A percentile compares a stretch with the other conserved stretches of the same genome.
These are phyloP conservation scores for Houttuynia cordata DNA, from an alignment of 164 flowering plant species.

Conservation along the genomic window DNA sequence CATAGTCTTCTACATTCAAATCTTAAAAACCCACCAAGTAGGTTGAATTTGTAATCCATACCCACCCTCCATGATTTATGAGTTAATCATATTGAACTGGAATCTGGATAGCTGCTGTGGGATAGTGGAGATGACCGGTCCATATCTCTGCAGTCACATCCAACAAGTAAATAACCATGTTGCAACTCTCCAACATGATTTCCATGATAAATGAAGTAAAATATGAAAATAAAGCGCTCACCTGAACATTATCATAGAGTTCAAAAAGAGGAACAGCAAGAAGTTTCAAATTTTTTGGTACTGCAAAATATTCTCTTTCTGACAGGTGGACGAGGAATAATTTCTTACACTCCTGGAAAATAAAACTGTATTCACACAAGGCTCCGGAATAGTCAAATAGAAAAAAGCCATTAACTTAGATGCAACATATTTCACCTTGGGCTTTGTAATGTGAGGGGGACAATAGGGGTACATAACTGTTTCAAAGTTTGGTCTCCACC, in stretches of 20 bases:
- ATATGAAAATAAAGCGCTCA: conserved; percentile 6
- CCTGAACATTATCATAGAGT: conserved; percentile 98
- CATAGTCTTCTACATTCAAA: conserved; percentile 14
- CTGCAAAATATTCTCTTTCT: conserved; percentile 93
- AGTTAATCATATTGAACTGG: conserved; percentile 79
- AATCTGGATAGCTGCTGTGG: conserved; percentile 91
- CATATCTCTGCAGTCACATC: conserved; percentile 59
- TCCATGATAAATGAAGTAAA: not conserved
- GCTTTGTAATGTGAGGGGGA: conserved; percentile 96
- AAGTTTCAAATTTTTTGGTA: conserved; percentile 87
- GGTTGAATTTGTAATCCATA: not conserved
- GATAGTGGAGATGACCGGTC: conserved; percentile 90
- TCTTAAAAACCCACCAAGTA: conserved; percentile 4
- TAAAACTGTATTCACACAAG: not conserved
- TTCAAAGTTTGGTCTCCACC: conserved; percentile 99
- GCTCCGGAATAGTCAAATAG: not conserved
- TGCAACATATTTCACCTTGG: conserved; percentile 49
- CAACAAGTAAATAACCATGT: not conserved
- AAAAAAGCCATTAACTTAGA: not conserved
- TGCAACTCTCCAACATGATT: no score
- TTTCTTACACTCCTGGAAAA: conserved; percentile 85
- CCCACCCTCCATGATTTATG: conserved; percentile 12
- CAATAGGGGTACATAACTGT: conserved; percentile 93
- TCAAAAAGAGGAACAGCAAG: conserved; percentile 96
- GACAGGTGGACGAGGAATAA: conserved; percentile 89